These are phyloP conservation scores for Sporothrix pseudoabietina DNA, from an alignment of 2,329 filamentous ascomycete species.

Conservation along the genomic window DNA sequence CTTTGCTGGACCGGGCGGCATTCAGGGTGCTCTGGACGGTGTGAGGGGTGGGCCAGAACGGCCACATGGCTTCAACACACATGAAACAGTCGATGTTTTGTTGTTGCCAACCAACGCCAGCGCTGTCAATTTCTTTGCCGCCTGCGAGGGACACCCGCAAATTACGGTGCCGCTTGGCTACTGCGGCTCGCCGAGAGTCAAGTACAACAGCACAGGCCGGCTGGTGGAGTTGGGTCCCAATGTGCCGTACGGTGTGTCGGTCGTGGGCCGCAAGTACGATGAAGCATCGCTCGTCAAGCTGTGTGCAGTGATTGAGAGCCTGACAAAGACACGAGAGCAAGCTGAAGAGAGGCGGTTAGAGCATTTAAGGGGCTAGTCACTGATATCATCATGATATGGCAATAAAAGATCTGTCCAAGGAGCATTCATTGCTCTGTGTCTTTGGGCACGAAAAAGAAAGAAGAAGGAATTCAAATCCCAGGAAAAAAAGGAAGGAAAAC, in stretches of 20 bases:
- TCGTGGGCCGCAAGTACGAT: constrained; percentile 62
- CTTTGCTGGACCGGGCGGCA: constrained; percentile 59
- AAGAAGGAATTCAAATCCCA: background rate
- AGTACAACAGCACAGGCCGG: constrained; percentile 48
- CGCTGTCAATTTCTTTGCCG: constrained; percentile 59
- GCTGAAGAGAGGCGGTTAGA: constrained; percentile 36
- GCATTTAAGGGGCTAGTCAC: constrained; percentile 17
- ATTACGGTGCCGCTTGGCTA: constrained; percentile 66
- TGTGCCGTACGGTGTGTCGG: constrained; percentile 55
- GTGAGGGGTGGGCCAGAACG: constrained; percentile 38
- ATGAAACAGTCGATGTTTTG: constrained; percentile 57
- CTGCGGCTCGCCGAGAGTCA: constrained; percentile 54
- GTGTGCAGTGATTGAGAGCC: constrained; percentile 70
- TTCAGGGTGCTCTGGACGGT: constrained; percentile 51
- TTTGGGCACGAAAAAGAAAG: background rate
- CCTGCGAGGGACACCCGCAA: constrained; percentile 60
- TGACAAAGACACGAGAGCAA: constrained; percentile 44
- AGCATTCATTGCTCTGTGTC: background rate
- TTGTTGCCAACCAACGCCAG: constrained; percentile 58
- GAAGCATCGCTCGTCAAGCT: constrained; percentile 65
- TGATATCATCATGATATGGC: too few species aligned
- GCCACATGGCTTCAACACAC: constrained; percentile 49
- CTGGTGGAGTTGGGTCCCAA: constrained; percentile 58
- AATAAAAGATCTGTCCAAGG: background rate
- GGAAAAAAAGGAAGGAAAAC: background rate